A percentile compares a stretch with the other conserved stretches of the same genome.
phyloP scores from a whole-genome alignment of 257 asterid species.

The Forsythia viridissima region DNA sequence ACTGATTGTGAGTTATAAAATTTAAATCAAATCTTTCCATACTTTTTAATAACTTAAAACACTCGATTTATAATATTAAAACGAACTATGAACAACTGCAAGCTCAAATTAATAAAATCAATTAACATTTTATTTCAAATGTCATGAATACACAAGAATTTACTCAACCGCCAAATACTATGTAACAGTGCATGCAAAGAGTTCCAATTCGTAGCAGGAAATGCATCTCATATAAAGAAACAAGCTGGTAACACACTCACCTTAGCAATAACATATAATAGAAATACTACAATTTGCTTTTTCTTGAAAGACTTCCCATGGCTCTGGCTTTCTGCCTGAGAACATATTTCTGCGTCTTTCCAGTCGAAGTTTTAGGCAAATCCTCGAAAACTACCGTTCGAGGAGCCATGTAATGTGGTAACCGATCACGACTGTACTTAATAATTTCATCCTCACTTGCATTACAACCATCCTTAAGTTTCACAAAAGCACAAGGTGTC shows the following conservation, averaged over 20 bases:
- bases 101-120: no score
- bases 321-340: conserved; percentile 19
- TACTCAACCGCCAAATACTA: no score
- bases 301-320: conserved; percentile 17
- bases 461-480: conserved; percentile 27
- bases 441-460: conserved; percentile 22
- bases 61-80: no score
- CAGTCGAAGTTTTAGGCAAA: conserved; percentile 29
- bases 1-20: no score
- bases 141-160: no score
- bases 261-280: neutral
- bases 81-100: no score
- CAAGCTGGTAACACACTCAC: no score
- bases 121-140: no score
- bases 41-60: no score
- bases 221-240: neutral
- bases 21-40: no score
- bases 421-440: conserved; percentile 13
- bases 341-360: conserved; percentile 26
- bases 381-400: conserved; percentile 15
- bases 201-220: neutral
- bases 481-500: conserved; percentile 29
- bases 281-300: conserved; percentile 22
- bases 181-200: neutral
- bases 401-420: conserved; percentile 28